Evolutionary conservation across 1,139 yeast species (phyloP).

Genomic region (Spathaspora sp.): DNA sequence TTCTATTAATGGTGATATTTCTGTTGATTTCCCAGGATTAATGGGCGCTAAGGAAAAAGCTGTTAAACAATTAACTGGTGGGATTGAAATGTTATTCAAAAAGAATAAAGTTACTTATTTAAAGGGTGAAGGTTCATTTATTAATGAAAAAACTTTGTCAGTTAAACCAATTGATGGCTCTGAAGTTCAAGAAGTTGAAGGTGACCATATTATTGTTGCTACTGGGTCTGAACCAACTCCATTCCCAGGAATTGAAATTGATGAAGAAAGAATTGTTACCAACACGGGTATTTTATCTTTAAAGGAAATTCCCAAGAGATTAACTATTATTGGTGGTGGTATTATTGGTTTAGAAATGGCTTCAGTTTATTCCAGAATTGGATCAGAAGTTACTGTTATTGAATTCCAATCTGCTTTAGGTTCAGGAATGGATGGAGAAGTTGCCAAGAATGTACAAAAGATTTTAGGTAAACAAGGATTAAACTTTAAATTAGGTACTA

Average conservation of each 20-base stretch:
- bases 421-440: conserved; percentile 95
- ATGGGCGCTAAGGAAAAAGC: conserved; percentile 92
- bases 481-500: conserved; percentile 88
- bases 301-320: conserved; percentile 85
- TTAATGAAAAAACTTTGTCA: conserved; percentile 73
- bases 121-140: conserved; percentile 90
- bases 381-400: conserved; percentile 90
- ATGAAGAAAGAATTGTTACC: conserved; percentile 95
- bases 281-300: conserved; percentile 90
- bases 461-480: conserved; percentile 92
- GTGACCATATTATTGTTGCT: conserved; percentile 90
- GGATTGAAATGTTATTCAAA: conserved; percentile 92
- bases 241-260: conserved; percentile 96
- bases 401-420: conserved; percentile 92
- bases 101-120: conserved; percentile 92
- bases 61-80: conserved; percentile 86
- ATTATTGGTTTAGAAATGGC: conserved; percentile 99
- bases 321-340: conserved; percentile 98
- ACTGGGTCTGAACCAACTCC: conserved; percentile 99
- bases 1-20: conserved; percentile 71
- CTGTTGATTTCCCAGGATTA: conserved; percentile 72
- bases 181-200: conserved; percentile 60
- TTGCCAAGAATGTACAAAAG: conserved; percentile 86
- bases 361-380: conserved; percentile 93
- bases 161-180: conserved; percentile 88